Evolutionary conservation across 768 basidiomycete species (phyloP), one percentile per base, ranked within the genome.

Genomic region (Termitomyces sp.): DNA sequence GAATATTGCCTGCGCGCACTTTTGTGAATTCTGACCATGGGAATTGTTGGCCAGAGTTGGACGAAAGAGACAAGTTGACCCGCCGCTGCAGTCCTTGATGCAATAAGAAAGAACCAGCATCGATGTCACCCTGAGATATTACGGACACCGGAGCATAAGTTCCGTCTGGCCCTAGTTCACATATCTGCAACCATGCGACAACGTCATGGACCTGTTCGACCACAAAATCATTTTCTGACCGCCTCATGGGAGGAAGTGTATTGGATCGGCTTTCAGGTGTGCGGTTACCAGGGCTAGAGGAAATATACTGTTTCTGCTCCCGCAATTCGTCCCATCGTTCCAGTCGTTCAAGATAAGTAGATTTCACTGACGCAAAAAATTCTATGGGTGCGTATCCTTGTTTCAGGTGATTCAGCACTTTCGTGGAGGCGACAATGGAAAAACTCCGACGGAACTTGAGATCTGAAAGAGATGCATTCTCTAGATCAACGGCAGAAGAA

Each of bases 321-420:
- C 94, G 85, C 78, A 91, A 81, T 68, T 95, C 91, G 67, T 98
- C 96, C 95, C 94, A 97, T 56, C 90, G 83, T 67, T 95, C 93
- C 72, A 98, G 76, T 6, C 93, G 84, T 60, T 93, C 89, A 64
- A 98, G 71, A 71, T 96, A 98, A 16, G 87, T 88, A 14, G 92
- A 83, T 50, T 84, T 86, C 59, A 89, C 78, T 7, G 86, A 80
- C 14, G 91, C 96, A 64, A 95, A 98, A 71, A 98, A 90, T 66
- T 97, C 93, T 66, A 99, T 82, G 2, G 88, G 88, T 2, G 89
- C 91, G 68, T 93, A 93, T 22, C 87, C 87, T 59, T 85, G 80
- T 33, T 83, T 81, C 39, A 98, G 71, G 68, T 95, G 85, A 27
- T 76, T 77, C 46, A 92, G 71, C 12, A 92, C 86, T 67, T 88